A percentile compares a stretch with the other conserved stretches of the same genome.
Evolutionary conservation across 768 basidiomycete genomes (phyloP).

Genomic region (Neoboletus subvelutipes): DNA sequence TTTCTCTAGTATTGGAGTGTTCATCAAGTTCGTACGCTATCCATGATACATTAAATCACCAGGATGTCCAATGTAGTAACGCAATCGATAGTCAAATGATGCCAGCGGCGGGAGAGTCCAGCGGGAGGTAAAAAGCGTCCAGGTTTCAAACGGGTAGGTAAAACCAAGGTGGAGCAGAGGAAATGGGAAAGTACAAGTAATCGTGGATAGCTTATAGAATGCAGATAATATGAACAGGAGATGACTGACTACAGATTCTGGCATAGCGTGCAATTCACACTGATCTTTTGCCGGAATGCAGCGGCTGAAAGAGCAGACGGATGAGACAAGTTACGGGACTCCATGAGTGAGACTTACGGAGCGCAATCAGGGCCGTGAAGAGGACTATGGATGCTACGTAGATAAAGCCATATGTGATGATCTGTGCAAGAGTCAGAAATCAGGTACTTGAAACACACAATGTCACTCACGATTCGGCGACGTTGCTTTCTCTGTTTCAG

Average conservation of each 20-base stretch:
- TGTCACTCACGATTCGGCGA: conserved; percentile 74
- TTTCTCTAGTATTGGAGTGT: conserved; percentile 7
- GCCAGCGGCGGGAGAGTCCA: conserved; percentile 16
- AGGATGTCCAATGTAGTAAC: conserved; percentile 14
- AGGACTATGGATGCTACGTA: conserved; percentile 67
- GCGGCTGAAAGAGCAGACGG: conserved; percentile 42
- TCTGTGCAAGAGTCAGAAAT: conserved; percentile 40
- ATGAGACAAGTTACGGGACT: conserved; percentile 9
- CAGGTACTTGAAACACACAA: neutral
- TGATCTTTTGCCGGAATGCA: conserved; percentile 58
- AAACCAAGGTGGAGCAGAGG: neutral
- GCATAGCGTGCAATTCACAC: conserved; percentile 66
- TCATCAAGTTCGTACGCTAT: conserved; percentile 23
- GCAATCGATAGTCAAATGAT: conserved; percentile 6
- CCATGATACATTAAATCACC: conserved; percentile 23
- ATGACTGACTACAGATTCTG: conserved; percentile 57
- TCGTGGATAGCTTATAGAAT: conserved; percentile 31
- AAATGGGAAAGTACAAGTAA: conserved; percentile 26
- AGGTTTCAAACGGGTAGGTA: conserved; percentile 1
- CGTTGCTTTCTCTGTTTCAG: conserved; percentile 88
- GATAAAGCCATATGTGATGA: conserved; percentile 79
- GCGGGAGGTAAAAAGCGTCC: conserved; percentile 12
- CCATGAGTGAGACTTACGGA: conserved; percentile 57
- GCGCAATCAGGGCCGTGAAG: conserved; percentile 74
- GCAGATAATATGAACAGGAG: conserved; percentile 23